Percentiles rank a stretch among this genome's conserved stretches.
Evolutionary conservation across 2,329 filamentous ascomycete species (phyloP).

Genomic region (Lecanoromycetidae sp.): DNA sequence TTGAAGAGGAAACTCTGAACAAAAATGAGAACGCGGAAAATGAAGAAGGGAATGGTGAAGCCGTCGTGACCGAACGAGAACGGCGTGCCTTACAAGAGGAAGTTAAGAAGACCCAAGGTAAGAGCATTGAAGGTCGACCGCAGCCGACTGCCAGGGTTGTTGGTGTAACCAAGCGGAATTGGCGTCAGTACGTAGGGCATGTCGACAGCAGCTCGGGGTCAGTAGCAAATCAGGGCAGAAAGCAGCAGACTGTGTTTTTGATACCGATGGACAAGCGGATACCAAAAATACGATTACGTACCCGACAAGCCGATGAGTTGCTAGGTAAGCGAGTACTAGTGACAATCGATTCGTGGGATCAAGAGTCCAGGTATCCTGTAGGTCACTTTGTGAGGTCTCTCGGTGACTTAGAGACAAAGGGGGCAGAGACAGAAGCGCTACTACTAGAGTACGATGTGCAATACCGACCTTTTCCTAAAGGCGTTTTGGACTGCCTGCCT

Average conservation of each 20-base stretch:
- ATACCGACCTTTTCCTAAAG: conserved; percentile 92
- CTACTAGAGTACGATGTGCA: conserved; percentile 94
- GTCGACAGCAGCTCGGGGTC: conserved; percentile 76
- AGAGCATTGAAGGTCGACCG: conserved; percentile 60
- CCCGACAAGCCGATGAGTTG: conserved; percentile 76
- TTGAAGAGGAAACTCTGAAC: conserved; percentile 85
- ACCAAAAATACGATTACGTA: conserved; percentile 87
- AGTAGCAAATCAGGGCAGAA: conserved; percentile 61
- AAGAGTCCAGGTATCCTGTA: conserved; percentile 80
- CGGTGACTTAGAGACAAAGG: conserved; percentile 89
- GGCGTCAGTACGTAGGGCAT: conserved; percentile 95
- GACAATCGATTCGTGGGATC: conserved; percentile 89
- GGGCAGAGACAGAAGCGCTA: conserved; percentile 91
- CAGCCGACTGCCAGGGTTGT: conserved; percentile 90
- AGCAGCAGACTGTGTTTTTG: conserved; percentile 86
- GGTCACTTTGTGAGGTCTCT: conserved; percentile 90
- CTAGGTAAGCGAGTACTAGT: conserved; percentile 85
- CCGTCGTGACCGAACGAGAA: conserved; percentile 80
- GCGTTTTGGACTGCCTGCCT: conserved; percentile 85
- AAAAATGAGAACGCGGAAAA: conserved; percentile 87
- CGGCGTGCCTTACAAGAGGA: conserved; percentile 79
- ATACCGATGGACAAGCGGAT: conserved; percentile 97
- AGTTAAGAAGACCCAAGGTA: conserved; percentile 71
- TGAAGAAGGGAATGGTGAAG: conserved; percentile 59
- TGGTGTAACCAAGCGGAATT: conserved; percentile 87